Evolutionary conservation across 2,329 filamentous ascomycete genomes (phyloP).

Genomic region (Talaromyces sp.): DNA sequence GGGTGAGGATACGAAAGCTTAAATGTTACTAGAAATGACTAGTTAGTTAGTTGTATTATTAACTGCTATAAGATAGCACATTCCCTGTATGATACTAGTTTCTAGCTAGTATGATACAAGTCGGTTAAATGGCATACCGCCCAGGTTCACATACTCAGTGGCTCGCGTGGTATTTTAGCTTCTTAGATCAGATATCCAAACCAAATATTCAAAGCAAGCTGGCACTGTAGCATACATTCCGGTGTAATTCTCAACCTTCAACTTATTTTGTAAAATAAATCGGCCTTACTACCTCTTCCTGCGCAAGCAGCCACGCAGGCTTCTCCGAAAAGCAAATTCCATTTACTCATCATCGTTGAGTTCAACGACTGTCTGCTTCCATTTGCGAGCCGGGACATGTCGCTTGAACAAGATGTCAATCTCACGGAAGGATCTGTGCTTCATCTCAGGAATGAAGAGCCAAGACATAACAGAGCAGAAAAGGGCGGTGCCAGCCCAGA

Average conservation of each 20-base stretch:
- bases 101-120: neutral
- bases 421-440: slow-evolving; percentile 37
- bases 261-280: neutral
- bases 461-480: slow-evolving; percentile 8
- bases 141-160: neutral
- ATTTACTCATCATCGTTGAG: slow-evolving; percentile 61
- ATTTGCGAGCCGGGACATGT: slow-evolving; percentile 33
- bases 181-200: neutral
- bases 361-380: slow-evolving; percentile 41
- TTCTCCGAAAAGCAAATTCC: slow-evolving; percentile 23
- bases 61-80: neutral
- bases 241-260: neutral
- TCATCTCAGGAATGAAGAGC: slow-evolving; percentile 27
- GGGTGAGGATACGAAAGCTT: too few relatives aligned
- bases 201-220: neutral
- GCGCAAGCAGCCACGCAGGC: slow-evolving; percentile 20
- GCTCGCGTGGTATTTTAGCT: neutral
- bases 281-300: slow-evolving; percentile 1
- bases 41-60: neutral
- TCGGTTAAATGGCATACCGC: neutral
- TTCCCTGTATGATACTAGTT: neutral
- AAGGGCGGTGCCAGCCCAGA: slow-evolving; percentile 25
- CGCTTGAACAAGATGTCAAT: slow-evolving; percentile 41
- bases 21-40: neutral
- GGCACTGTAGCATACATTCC: neutral